Evolutionary conservation across 495 filamentous ascomycete species (phyloP), one percentile per base, ranked within the genome.

Genomic region (Trichoderma gamsii): DNA sequence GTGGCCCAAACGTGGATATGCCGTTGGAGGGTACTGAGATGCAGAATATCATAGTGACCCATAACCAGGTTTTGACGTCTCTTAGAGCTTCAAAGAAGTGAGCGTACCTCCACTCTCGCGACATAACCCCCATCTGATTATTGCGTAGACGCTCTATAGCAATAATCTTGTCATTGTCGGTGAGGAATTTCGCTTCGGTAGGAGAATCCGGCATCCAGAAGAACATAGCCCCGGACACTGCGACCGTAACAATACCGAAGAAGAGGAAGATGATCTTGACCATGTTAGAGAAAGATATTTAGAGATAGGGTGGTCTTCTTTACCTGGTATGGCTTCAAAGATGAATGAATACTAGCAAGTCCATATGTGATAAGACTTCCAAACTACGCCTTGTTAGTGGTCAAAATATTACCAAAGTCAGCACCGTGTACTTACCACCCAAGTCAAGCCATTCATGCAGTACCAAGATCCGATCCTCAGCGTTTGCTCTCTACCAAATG

Each of bases 241-340:
- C 68, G 8, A 83, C 77, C 1, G 83, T 85, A 64, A 79, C 41
- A 27, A 74, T 63, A 15, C 80, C 80, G 67, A 81, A 86, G 70
- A 87, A 84, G 68, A 87, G 71, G 71, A 87, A 88, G 66, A 87
- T 83, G 35, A 83, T 79, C 78, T 90, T 86, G 68, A 86, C 89
- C 21, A 83, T 78, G 64, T 82, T 81, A 52, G 89, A 79, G 12
- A 78, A 71, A 32, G 1, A 32, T 0, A 32, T 2, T 9, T 9
- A n/a, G 7, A 32, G 56, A 29, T 23, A 61, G 23, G 25, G 56
- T 5, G 1, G 56, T 23, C 9, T 78, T 23, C 85, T 85, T 66
- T 84, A 89, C 0, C 83, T 83, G 41, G 88, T 80, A 43, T 88
- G 67, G 52, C 79, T 80, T 41, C 76, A 65, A 3, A 23, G 16